Percentiles rank a stretch among this genome's conserved stretches.
Conservation (phyloP, 1,139 yeast species). For the Keqinozyma sinolaborantium region DNA sequence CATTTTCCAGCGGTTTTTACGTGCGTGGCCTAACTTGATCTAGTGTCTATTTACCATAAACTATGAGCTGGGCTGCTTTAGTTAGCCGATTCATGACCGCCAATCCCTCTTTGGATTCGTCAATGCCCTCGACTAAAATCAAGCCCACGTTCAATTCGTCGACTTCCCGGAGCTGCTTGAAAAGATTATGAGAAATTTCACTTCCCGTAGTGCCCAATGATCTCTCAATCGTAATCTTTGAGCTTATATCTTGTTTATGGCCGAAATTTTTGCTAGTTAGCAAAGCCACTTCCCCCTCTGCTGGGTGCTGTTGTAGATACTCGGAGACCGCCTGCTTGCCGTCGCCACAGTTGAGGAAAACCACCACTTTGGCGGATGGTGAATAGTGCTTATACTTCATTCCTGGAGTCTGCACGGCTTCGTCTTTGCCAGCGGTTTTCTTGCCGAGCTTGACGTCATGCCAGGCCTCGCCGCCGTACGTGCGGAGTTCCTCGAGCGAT, state of each 20-base stretch:
- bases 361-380: constrained; percentile 77
- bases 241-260: constrained; percentile 16
- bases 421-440: constrained; percentile 60
- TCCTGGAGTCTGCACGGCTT: constrained; percentile 89
- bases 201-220: constrained; percentile 56
- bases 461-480: constrained; percentile 68
- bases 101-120: constrained; percentile 71
- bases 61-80: constrained; percentile 73
- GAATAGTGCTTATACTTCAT: constrained; percentile 97
- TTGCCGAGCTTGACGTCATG: constrained; percentile 57
- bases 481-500: constrained; percentile 67
- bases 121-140: constrained; percentile 74
- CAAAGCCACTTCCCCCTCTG: constrained; percentile 42
- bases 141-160: constrained; percentile 62
- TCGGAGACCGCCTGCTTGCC: constrained; percentile 29
- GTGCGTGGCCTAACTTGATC: neutral
- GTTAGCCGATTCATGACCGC: constrained; percentile 90
- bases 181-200: constrained; percentile 71
- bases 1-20: too few species aligned
- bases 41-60: constrained; percentile 12
- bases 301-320: constrained; percentile 18
- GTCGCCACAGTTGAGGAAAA: constrained; percentile 54
- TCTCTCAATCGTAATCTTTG: constrained; percentile 29
- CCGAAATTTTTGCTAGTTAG: constrained; percentile 38
- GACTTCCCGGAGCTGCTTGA: constrained; percentile 65